Percentiles rank a stretch among this genome's conserved stretches.
Evolutionary conservation across 2,329 filamentous ascomycete species (phyloP).

Genomic region (Bimuria novae-zelandiae): DNA sequence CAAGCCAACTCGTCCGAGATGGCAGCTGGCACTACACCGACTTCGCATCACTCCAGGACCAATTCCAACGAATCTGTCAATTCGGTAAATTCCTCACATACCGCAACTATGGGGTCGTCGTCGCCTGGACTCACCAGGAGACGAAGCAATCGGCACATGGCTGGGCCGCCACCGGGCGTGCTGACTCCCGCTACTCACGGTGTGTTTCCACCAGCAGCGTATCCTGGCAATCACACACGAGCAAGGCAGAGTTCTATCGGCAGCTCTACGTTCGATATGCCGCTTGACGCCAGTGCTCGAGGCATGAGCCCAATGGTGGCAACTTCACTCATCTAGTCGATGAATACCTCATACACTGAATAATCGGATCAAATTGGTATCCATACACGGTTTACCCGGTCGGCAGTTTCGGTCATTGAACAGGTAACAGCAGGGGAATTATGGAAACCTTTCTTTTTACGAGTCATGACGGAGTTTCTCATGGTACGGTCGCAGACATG

Average conservation of each 20-base stretch:
- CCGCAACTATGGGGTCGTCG: constrained; percentile 28
- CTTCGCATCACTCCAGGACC: constrained; percentile 32
- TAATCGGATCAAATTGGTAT: not conserved
- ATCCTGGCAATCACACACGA: constrained; percentile 36
- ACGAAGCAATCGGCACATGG: constrained; percentile 43
- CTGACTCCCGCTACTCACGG: constrained; percentile 26
- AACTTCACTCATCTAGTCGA: constrained; percentile 34
- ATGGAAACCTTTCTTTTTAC: no score
- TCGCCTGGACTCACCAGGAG: constrained; percentile 39
- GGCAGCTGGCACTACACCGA: constrained; percentile 10
- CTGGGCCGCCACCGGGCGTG: constrained; percentile 27
- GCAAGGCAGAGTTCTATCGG: constrained; percentile 30
- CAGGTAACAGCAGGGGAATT: no score
- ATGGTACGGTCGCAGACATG: constrained; percentile 5
- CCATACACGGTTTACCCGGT: not conserved
- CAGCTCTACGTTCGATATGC: constrained; percentile 31
- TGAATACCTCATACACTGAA: no score
- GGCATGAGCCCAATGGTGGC: constrained; percentile 39
- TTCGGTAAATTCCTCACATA: constrained; percentile 37
- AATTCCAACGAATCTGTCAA: constrained; percentile 41
- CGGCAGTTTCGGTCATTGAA: no score
- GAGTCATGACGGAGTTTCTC: not conserved
- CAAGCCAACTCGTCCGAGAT: constrained; percentile 28
- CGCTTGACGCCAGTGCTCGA: constrained; percentile 30
- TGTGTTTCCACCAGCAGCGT: constrained; percentile 31